phyloP scores from a whole-genome alignment of 1,139 yeast species.

The Blastobotrys buckinghamii region DNA sequence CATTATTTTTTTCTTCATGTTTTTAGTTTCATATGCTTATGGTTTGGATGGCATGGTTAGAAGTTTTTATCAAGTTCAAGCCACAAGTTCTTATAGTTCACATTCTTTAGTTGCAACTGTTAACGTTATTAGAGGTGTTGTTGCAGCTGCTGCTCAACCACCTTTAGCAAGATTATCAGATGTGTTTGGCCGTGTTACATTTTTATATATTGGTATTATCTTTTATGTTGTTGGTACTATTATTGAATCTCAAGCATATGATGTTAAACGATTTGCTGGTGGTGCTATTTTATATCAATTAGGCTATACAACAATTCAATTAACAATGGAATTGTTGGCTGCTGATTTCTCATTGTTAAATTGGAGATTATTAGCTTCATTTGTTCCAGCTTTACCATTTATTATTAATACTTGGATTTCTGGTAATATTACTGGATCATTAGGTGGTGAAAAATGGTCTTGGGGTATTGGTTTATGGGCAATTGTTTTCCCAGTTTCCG shows the following conservation, averaged over 20 bases:
- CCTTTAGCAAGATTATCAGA: conserved; percentile 65
- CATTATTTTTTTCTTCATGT: conserved; percentile 45
- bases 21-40: conserved; percentile 58
- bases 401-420: conserved; percentile 74
- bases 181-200: conserved; percentile 60
- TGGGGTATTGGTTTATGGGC: conserved; percentile 83
- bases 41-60: conserved; percentile 59
- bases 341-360: conserved; percentile 64
- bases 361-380: conserved; percentile 62
- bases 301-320: conserved; percentile 61
- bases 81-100: conserved; percentile 49
- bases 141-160: conserved; percentile 70
- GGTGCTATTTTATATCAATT: conserved; percentile 67
- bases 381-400: conserved; percentile 63
- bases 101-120: conserved; percentile 65
- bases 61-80: conserved; percentile 45
- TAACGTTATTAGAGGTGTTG: conserved; percentile 54
- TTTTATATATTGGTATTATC: conserved; percentile 48
- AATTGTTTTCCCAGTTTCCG: conserved; percentile 59
- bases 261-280: conserved; percentile 62
- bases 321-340: conserved; percentile 50
- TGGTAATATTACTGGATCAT: conserved; percentile 47
- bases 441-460: conserved; percentile 45
- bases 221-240: conserved; percentile 67
- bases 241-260: conserved; percentile 60